Evolutionary conservation across 768 basidiomycete genomes (phyloP), one percentile per base, ranked within the genome.

Genomic region (Amanita molliuscula): DNA sequence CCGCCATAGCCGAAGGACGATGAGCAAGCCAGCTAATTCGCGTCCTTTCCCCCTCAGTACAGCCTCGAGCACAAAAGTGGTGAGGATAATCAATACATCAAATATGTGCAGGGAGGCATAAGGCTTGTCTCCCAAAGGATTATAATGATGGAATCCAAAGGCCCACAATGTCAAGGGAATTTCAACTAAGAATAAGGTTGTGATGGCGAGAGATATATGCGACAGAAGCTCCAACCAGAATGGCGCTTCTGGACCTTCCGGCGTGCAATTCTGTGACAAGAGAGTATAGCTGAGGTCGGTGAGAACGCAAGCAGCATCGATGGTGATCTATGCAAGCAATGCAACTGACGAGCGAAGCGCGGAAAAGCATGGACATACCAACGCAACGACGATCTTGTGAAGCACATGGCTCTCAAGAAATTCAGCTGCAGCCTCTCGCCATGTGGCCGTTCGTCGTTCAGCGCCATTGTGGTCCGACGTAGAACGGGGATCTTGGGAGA

Each of bases 1-100:
- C 21, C 88, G 74, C 88, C 89, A 89, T 11, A 91, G 62, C 63
- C 88, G 88, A 25, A 91, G 67, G 16, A 84, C 66, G 36, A 91
- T 72, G 29, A 91, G 74, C 21, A 91, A 65, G 5, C 73, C 76
- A 1, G 81, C 83, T 18, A 90, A 72, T 58, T 91, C 85, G 52
- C 78, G 67, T 59, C 85, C 83, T 47, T 67, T 73, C 2, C 88
- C 88, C 57, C 73, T 75, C 11, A 91, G 67, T 7, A 75, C 71
- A 6, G 83, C 70, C 61, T 91, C 89, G 28, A 90, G 72, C 5
- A 81, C 64, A 60, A 90, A 88, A 0, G 88, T 90, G 6, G 75
- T 73, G 52, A 88, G 15, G 58, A 91, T 81, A 53, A 91, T 74
- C 36, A 74, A 44, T 6, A 79, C 77, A 66, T 91, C 89, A 57